phyloP scores from a whole-genome alignment of 2,329 filamentous ascomycete genomes.

The Clathrospora elynae region DNA sequence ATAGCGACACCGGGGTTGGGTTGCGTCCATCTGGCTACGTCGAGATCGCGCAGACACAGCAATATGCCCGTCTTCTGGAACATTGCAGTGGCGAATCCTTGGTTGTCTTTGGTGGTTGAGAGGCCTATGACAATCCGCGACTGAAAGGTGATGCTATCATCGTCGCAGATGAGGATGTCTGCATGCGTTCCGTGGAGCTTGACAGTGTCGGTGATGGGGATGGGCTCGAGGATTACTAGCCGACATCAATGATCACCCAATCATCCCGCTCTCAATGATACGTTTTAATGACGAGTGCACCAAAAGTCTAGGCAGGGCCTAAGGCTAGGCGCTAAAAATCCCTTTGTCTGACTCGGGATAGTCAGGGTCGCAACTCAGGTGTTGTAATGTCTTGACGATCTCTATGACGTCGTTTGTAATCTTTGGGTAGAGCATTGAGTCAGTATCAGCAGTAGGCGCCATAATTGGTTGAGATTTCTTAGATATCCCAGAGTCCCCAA shows the following conservation, averaged over 20 bases:
- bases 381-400: constrained; percentile 21
- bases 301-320: no score
- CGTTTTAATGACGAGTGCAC: no score
- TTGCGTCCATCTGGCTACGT: constrained; percentile 23
- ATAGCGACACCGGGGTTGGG: constrained; percentile 19
- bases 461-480: constrained; percentile 9
- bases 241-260: no score
- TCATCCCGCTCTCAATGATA: no score
- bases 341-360: constrained; percentile 9
- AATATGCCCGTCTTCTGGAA: constrained; percentile 15
- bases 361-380: constrained; percentile 12
- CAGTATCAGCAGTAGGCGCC: constrained; percentile 12
- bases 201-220: constrained; percentile 36
- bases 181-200: constrained; percentile 45
- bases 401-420: constrained; percentile 35
- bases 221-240: constrained; percentile 11
- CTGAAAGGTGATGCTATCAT: constrained; percentile 32
- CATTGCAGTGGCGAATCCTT: constrained; percentile 34
- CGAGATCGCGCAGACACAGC: constrained; percentile 25
- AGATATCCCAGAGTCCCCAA: no score
- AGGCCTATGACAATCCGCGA: constrained; percentile 31
- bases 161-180: constrained; percentile 33
- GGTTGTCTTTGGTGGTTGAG: constrained; percentile 27
- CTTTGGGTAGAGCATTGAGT: constrained; percentile 37
- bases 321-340: no score